Conservation (phyloP, 768 basidiomycete species). For the Rubroboletus satanas region DNA sequence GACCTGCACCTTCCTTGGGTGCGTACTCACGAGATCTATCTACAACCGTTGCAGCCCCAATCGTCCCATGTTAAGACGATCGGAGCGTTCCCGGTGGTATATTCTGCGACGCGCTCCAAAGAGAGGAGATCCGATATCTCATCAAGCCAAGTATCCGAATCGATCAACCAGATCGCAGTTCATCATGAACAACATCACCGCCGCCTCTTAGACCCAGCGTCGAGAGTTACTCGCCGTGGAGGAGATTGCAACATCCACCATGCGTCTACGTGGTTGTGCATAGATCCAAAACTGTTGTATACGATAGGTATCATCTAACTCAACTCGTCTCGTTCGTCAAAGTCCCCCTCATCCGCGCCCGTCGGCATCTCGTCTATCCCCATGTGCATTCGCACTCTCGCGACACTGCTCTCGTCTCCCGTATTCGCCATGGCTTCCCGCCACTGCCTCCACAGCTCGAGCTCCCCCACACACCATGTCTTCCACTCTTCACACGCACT, state of each 20-base stretch:
- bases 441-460: conserved; percentile 14
- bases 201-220: neutral
- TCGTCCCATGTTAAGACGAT: neutral
- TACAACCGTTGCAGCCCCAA: neutral
- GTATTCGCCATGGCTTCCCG: neutral
- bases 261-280: neutral
- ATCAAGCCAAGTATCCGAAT: neutral
- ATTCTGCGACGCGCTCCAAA: neutral
- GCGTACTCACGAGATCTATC: neutral
- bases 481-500: conserved; percentile 1
- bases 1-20: neutral
- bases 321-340: neutral
- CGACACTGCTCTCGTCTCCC: neutral
- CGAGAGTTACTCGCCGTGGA: neutral
- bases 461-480: conserved; percentile 8
- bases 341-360: neutral
- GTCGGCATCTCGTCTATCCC: neutral
- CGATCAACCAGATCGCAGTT: neutral
- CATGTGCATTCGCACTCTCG: neutral
- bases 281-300: neutral
- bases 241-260: neutral
- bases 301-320: too few relatives aligned
- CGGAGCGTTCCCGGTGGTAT: neutral
- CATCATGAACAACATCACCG: neutral
- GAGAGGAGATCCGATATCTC: neutral